Conservation (phyloP, 345 rosid genomes). For the Mangifera indica region DNA sequence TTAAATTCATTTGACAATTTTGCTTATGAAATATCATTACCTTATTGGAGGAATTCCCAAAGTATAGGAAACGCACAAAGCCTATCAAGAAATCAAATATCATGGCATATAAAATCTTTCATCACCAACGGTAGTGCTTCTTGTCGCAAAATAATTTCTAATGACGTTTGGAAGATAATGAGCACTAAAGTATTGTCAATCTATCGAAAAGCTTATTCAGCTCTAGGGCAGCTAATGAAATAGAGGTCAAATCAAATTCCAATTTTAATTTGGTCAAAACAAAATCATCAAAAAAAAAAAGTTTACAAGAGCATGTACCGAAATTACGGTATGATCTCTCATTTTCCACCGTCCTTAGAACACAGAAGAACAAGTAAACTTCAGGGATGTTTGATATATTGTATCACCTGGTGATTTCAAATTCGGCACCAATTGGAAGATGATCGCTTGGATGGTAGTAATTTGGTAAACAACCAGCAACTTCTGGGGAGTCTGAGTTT, state of each 20-base stretch:
- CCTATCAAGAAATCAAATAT: too few relatives aligned
- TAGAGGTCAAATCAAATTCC: too few relatives aligned
- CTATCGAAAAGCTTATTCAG: too few relatives aligned
- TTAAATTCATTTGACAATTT: too few relatives aligned
- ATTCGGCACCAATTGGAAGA: slow-evolving; percentile 86
- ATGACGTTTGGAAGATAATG: not conserved
- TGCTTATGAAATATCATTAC: not conserved
- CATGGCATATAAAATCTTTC: too few relatives aligned
- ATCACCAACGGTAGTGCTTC: not conserved
- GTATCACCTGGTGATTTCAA: slow-evolving; percentile 35
- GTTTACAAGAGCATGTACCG: too few relatives aligned
- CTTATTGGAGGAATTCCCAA: not conserved
- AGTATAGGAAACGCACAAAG: not conserved
- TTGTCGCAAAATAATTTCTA: not conserved
- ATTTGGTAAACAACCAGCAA: slow-evolving; percentile 74
- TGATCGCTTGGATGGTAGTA: slow-evolving; percentile 89
- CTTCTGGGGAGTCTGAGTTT: slow-evolving; percentile 51
- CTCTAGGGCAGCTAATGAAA: not conserved
- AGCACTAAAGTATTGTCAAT: not conserved
- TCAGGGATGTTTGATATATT: too few relatives aligned
- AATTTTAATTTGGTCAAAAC: too few relatives aligned
- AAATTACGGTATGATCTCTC: too few relatives aligned
- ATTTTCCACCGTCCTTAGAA: too few relatives aligned
- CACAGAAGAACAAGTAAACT: too few relatives aligned
- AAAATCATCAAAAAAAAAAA: too few relatives aligned